Percentiles rank a stretch among this genome's conserved stretches.
These are phyloP conservation scores for Carallia brachiata DNA, from an alignment of 345 rosid genomes.

Conservation along the genomic window DNA sequence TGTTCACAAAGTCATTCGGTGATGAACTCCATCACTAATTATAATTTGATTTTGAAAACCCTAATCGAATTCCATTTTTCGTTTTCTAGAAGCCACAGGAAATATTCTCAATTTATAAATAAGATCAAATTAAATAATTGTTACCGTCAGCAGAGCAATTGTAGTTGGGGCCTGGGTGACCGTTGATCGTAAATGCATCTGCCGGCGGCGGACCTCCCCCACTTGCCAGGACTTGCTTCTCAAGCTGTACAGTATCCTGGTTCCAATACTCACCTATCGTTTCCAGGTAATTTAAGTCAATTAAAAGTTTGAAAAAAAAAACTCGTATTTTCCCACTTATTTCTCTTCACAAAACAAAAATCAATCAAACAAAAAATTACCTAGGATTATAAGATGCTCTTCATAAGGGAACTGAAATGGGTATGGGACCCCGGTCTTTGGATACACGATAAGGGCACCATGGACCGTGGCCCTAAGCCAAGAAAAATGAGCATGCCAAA, in stretches of 20 bases:
- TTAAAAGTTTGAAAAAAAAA: neutral
- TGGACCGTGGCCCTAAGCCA: slow-evolving; percentile 80
- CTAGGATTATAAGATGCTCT: slow-evolving; percentile 67
- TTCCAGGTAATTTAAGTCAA: neutral
- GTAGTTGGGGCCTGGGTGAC: slow-evolving; percentile 89
- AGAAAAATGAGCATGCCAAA: slow-evolving; percentile 89
- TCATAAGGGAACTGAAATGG: slow-evolving; percentile 59
- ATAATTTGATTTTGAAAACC: no score
- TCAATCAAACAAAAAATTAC: slow-evolving; percentile 12
- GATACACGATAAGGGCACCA: slow-evolving; percentile 72
- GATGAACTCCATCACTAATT: no score
- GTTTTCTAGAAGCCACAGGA: neutral
- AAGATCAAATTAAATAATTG: neutral
- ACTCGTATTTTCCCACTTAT: neutral
- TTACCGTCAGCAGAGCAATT: slow-evolving; percentile 71
- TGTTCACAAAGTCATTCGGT: no score
- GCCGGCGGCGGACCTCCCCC: slow-evolving; percentile 75
- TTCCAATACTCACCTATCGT: slow-evolving; percentile 77
- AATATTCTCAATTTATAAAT: neutral
- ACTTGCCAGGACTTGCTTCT: slow-evolving; percentile 49
- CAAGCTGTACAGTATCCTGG: slow-evolving; percentile 57
- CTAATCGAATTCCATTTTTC: no score
- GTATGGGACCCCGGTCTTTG: slow-evolving; percentile 63
- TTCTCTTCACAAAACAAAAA: no score
- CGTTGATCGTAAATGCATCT: slow-evolving; percentile 75